Percentiles rank a stretch among this genome's conserved stretches.
phyloP scores from a whole-genome alignment of 1,139 yeast genomes.

The Sugiyamaella sp. region DNA sequence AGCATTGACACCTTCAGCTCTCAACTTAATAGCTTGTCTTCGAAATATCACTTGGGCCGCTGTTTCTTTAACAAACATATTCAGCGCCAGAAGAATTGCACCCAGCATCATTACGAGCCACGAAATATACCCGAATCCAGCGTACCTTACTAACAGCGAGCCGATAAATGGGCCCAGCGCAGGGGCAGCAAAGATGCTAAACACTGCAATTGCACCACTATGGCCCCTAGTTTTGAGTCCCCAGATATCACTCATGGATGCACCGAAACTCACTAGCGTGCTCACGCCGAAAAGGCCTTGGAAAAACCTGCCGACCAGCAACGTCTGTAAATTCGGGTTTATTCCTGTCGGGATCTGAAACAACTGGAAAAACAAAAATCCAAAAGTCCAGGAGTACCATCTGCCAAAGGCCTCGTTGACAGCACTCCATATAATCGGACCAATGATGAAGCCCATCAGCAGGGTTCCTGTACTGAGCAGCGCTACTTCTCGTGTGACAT shows the following conservation, averaged over 20 bases:
- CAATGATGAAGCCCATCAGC: conserved; percentile 17
- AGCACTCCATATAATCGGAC: conserved; percentile 21
- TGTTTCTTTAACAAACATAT: conserved; percentile 19
- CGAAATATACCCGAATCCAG: conserved; percentile 23
- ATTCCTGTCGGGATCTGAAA: conserved; percentile 22
- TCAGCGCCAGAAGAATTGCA: conserved; percentile 8
- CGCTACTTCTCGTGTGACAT: conserved; percentile 21
- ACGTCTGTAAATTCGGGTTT: conserved; percentile 18
- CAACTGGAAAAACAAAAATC: conserved; percentile 14
- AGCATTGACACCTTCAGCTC: conserved; percentile 20
- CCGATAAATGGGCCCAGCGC: conserved; percentile 25
- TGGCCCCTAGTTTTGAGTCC: conserved; percentile 7
- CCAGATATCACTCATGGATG: conserved; percentile 24
- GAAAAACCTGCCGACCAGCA: conserved; percentile 20
- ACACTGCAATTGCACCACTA: conserved; percentile 19
- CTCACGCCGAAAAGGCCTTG: conserved; percentile 20
- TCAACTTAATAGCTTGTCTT: conserved; percentile 13
- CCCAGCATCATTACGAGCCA: conserved; percentile 26
- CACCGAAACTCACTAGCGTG: conserved; percentile 20
- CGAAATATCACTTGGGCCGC: conserved; percentile 19
- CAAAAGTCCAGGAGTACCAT: conserved; percentile 18
- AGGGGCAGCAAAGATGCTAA: conserved; percentile 23
- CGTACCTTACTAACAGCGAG: conserved; percentile 20
- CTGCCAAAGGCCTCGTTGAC: conserved; percentile 23
- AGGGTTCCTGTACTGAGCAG: conserved; percentile 17